Evolutionary conservation across 192 early-diverging fungal genomes (phyloP), one percentile per base, ranked within the genome.

Genomic region (Backusella westeae): DNA sequence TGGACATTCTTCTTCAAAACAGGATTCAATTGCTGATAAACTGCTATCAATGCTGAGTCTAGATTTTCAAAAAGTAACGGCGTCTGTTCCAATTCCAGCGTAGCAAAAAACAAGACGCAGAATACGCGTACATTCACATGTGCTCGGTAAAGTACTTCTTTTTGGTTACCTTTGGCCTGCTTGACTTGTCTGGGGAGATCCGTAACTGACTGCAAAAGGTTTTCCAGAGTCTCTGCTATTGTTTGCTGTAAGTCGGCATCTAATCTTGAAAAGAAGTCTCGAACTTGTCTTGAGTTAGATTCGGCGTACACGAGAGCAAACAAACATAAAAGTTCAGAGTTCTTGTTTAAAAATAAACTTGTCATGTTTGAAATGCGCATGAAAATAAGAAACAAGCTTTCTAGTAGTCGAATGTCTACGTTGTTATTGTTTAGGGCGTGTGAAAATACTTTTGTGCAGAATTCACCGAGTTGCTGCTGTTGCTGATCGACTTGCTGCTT

Each of bases 231-330:
- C 3, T 12, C 19, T 21, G n/a, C 8, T 12, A 29, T 23, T 10
- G 3, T 69, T 69, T 36, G 35, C 1, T 69, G 19, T 4, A 69
- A 69, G 10, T 9, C 21, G 10, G 34, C 7, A 17, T 35, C 34
- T 1, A 38, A 41, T 26, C 21, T 12, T 21, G 21, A 41, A 35
- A 69, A 41, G 23, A 69, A 41, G 6, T 23, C 19, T 26, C 36
- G 68, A 23, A 69, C 68, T 69, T 69, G 68, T 36, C 36, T 38
- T n/a, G 38, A 12, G 39, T 69, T 69, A 12, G 68, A n/a, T 69
- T 69, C 68, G 23, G 36, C 9, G 39, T 69, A 69, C 17, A 69
- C 68, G 9, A 69, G 34, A 39, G 38, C 68, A 69, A 69, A 69
- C 2, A 21, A 41, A 38, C 36, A 69, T 6, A 69, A 41, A 5